These are phyloP conservation scores for Exidia glandulosa DNA, from an alignment of 768 basidiomycete species.

Conservation along the genomic window DNA sequence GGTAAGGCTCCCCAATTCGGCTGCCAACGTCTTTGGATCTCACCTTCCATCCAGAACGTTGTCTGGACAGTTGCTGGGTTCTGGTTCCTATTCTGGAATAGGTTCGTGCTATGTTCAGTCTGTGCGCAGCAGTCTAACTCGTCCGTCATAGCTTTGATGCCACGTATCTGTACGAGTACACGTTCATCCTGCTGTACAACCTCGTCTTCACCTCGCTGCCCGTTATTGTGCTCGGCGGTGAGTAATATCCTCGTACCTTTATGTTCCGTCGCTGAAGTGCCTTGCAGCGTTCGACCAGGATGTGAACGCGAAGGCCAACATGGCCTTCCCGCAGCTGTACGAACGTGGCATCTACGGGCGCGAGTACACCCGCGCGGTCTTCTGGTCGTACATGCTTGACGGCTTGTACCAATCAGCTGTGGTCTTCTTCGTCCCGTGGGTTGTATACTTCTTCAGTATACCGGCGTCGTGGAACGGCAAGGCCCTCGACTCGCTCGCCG, in stretches of 20 bases:
- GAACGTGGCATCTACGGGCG: constrained; percentile 86
- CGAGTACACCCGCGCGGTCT: constrained; percentile 84
- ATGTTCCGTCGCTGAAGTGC: not conserved
- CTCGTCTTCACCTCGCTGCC: constrained; percentile 89
- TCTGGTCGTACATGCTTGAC: constrained; percentile 93
- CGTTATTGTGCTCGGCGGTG: constrained; percentile 82
- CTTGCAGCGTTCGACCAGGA: constrained; percentile 85
- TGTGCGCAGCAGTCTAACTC: constrained; percentile 3
- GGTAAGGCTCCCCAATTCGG: constrained; percentile 30
- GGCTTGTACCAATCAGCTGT: constrained; percentile 87
- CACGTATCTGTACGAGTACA: constrained; percentile 91
- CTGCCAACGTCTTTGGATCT: not conserved
- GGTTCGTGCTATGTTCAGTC: constrained; percentile 30
- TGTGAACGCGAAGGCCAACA: constrained; percentile 74
- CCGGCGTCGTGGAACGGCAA: constrained; percentile 68
- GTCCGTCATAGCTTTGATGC: constrained; percentile 63
- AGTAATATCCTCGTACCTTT: constrained; percentile 8
- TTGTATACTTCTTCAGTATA: constrained; percentile 41
- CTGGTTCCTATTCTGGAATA: constrained; percentile 87
- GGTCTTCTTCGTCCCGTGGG: constrained; percentile 78
- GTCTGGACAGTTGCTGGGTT: constrained; percentile 92
- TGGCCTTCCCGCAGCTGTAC: constrained; percentile 94
- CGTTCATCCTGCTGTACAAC: constrained; percentile 86
- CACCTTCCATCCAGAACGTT: constrained; percentile 46
- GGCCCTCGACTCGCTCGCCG: constrained; percentile 66